A percentile compares a stretch with the other conserved stretches of the same genome.
These are phyloP conservation scores for Saturnispora besseyi DNA, from an alignment of 805 yeast genomes.

Conservation along the genomic window DNA sequence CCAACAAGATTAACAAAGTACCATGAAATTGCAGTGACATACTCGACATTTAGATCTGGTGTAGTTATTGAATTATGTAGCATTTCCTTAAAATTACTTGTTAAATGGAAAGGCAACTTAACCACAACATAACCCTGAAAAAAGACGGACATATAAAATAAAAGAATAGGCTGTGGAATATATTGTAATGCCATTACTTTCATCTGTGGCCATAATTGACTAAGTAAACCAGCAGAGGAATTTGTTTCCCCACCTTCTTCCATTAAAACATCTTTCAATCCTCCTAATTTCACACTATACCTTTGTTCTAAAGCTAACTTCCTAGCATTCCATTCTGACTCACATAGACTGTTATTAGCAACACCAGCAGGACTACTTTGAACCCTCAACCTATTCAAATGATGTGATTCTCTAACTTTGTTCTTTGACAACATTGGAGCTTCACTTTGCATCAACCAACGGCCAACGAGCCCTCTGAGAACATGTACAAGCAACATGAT, in stretches of 20 bases:
- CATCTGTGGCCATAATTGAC: slow-evolving; percentile 65
- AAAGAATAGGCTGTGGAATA: slow-evolving; percentile 84
- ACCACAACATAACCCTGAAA: slow-evolving; percentile 85
- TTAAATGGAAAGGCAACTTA: slow-evolving; percentile 86
- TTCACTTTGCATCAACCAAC: slow-evolving; percentile 41
- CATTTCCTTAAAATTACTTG: slow-evolving; percentile 85
- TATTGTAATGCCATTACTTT: slow-evolving; percentile 76
- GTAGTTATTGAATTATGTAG: slow-evolving; percentile 82
- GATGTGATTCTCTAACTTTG: slow-evolving; percentile 54
- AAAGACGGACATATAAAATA: slow-evolving; percentile 94
- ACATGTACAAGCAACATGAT: slow-evolving; percentile 88
- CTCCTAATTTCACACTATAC: slow-evolving; percentile 3
- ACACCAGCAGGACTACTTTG: not conserved
- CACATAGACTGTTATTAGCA: slow-evolving; percentile 4
- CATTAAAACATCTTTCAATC: slow-evolving; percentile 3
- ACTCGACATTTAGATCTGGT: slow-evolving; percentile 75
- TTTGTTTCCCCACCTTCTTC: slow-evolving; percentile 34
- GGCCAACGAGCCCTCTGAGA: slow-evolving; percentile 58
- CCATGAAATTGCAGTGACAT: slow-evolving; percentile 95
- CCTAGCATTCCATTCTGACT: slow-evolving; percentile 11
- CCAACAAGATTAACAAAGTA: slow-evolving; percentile 85
- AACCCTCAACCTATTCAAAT: slow-evolving; percentile 37
- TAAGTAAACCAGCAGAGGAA: slow-evolving; percentile 47
- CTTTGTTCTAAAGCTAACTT: slow-evolving; percentile 1
- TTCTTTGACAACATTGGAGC: slow-evolving; percentile 42